Conservation (phyloP, 768 basidiomycete species). For the Serendipita sp. region DNA sequence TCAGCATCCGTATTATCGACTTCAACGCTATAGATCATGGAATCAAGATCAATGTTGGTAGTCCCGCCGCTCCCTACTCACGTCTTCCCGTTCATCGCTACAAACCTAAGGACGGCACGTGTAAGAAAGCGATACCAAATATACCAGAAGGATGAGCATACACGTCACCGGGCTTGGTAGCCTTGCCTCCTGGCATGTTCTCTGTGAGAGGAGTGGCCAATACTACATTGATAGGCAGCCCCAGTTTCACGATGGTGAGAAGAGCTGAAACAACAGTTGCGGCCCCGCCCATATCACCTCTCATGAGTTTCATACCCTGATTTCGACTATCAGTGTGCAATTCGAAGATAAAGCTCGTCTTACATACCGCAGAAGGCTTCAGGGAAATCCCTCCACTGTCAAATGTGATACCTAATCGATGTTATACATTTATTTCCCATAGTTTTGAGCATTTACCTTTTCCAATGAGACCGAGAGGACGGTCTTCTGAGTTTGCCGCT, state of each 20-base stretch:
- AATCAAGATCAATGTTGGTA: background rate
- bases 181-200: constrained; percentile 62
- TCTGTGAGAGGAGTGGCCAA: constrained; percentile 62
- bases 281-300: constrained; percentile 81
- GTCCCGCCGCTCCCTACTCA: background rate
- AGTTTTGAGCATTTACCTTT: constrained; percentile 39
- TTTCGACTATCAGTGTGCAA: background rate
- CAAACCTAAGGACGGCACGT: constrained; percentile 31
- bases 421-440: background rate
- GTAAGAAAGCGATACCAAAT: background rate
- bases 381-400: constrained; percentile 80
- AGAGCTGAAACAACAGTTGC: constrained; percentile 60
- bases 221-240: constrained; percentile 67
- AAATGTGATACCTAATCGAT: constrained; percentile 40
- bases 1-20: constrained; percentile 83
- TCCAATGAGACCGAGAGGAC: constrained; percentile 63
- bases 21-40: constrained; percentile 29
- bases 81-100: constrained; percentile 79
- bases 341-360: background rate
- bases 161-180: constrained; percentile 73
- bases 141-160: constrained; percentile 21
- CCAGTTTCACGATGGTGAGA: constrained; percentile 64
- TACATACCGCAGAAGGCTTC: constrained; percentile 52
- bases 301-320: constrained; percentile 71
- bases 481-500: constrained; percentile 35